These are phyloP conservation scores for Drechslerella dactyloides DNA, from an alignment of 2,329 filamentous ascomycete genomes.

Conservation along the genomic window DNA sequence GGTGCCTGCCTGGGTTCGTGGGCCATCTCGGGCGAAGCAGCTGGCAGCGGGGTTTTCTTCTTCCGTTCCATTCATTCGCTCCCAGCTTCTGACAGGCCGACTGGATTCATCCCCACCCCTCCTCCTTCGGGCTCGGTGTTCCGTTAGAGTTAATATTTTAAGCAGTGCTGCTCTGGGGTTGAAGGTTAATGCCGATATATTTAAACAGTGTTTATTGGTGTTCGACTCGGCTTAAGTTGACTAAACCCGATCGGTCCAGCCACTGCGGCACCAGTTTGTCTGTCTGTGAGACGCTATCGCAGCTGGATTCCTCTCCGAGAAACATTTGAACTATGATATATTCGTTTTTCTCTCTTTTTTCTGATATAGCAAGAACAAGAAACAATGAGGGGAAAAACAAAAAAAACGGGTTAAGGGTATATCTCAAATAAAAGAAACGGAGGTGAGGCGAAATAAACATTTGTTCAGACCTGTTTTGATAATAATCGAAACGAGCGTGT, in stretches of 20 bases:
- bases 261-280: conserved; percentile 47
- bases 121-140: not conserved
- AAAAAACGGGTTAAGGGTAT: not conserved
- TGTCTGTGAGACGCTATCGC: conserved; percentile 34
- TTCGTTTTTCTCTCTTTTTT: conserved; percentile 19
- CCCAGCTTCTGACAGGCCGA: conserved; percentile 49
- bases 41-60: conserved; percentile 45
- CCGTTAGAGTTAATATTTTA: conserved; percentile 24
- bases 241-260: conserved; percentile 41
- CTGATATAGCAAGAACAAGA: conserved; percentile 4
- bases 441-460: not conserved
- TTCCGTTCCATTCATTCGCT: conserved; percentile 8
- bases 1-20: conserved; percentile 35
- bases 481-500: conserved; percentile 30
- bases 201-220: conserved; percentile 11
- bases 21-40: conserved; percentile 29
- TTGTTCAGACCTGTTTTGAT: conserved; percentile 10
- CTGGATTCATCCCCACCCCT: conserved; percentile 13
- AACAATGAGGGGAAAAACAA: conserved; percentile 7
- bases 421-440: conserved; percentile 36
- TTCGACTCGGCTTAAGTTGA: conserved; percentile 21
- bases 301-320: conserved; percentile 39
- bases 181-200: conserved; percentile 30
- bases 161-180: conserved; percentile 16
- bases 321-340: conserved; percentile 3